Evolutionary conservation across 2,329 filamentous ascomycete genomes (phyloP), one percentile per base, ranked within the genome.

Genomic region (Emergomyces pasteurianus): DNA sequence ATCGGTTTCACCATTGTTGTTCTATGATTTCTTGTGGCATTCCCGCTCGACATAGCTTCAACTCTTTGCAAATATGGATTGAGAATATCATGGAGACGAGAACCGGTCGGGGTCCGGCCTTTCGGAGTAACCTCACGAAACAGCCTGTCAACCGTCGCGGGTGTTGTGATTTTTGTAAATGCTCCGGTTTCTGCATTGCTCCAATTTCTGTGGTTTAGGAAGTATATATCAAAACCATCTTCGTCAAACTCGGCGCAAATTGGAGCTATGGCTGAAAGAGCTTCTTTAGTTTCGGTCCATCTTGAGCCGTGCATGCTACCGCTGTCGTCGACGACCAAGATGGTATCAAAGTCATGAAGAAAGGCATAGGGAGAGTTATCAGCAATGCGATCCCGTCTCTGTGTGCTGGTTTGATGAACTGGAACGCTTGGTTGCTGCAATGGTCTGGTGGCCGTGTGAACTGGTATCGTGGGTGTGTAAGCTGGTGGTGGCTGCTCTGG

Each of bases 241-340:
- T 79, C 75, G 71, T 97, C 92, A 72, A 89, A 86, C 3, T 78
- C 72, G 0, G 89, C 89, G 75, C 92, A 95, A 68, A 96, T 87
- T 0, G 90, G 90, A 0, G 90, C 83, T 68, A 97, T 91, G 55
- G 84, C 80, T 38, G 81, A 76, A 1, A 97, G 81, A 1, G 88
- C 89, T 9, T 81, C 77, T 31, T 81, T 76, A 0, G 89, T 89
- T 72, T 96, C 89, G 14, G 76, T 73, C 92, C 92, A 97, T 26
- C 81, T 82, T n/a, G 77, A 70, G 18, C 87, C 89, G 1, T 79
- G 78, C 92, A 97, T 97, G 67, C 87, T 92, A 5, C 85, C 84
- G n/a, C 87, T 91, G 77, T 97, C 92, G 71, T 97, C 92, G 70
- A 97, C 90, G 1, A 97, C 76, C 72, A 97, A 92, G 60, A 92